Base-by-base conservation (phyloP, 208 protist species). In the Trypanosoma scelopori region DNA sequence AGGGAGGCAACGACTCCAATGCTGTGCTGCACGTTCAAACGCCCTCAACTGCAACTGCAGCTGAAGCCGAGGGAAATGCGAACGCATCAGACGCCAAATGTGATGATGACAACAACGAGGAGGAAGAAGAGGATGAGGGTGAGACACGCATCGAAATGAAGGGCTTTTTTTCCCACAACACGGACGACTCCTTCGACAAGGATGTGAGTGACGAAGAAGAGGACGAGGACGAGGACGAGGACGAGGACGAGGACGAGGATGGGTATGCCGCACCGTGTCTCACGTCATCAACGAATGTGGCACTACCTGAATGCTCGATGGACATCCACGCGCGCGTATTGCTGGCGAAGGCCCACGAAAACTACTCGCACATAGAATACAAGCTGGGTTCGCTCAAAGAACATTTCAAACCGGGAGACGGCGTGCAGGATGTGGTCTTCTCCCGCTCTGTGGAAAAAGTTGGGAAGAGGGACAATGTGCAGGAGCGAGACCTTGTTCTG, bases 381-480 rank as follows among this genome's bases (percentile, higher is more conserved):
- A 75, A 75, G 43, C 22, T 85, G 50, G 60, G 63, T 0, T 69
- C 65, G 0, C 50, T 87, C 6, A 70, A 69, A 20, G 47, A 62
- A 53, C 63, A 81, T 49, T 78, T 91, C 47, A 66, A 72, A 45
- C 43, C 55, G 6, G 74, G 69, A 32, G 84, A 91, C 60, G 66
- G 55, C 42, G 27, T 62, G 5, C 32, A 65, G 35, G 63, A 76
- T 46, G 76, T 87, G 39, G 75, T 86, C 30, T 91, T 87, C 57
- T 91, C 78, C 4, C 70, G 77, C 47, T 62, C 55, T 25, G 76
- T 87, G 30, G 80, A 87, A 49, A 85, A 87, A 66, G 63, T 87
- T 48, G 77, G 77, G 20, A 82, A 84, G 49, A 63, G 65, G 9
- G 77, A 85, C 67, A 83, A 76, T 15, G 46, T 65, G 22, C 73